Percentiles rank a stretch among this genome's conserved stretches.
phyloP scores from a whole-genome alignment of 129 eudicot species.

The Solidago caesia region DNA sequence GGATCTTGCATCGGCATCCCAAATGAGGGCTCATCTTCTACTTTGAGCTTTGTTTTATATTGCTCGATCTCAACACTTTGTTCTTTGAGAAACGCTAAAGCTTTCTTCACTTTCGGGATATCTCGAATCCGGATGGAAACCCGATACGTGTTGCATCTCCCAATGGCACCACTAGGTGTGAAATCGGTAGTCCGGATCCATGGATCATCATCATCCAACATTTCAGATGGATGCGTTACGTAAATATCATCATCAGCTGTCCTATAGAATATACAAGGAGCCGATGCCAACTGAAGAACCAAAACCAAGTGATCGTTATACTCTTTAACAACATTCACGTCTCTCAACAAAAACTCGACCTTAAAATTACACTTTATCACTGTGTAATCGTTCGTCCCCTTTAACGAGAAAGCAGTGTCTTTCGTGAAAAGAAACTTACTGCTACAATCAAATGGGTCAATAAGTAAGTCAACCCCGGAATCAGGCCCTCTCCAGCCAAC shows the following conservation, averaged over 20 bases:
- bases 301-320: conserved; percentile 24
- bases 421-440: conserved; percentile 49
- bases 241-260: conserved; percentile 73
- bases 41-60: conserved; percentile 13
- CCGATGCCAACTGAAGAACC: conserved; percentile 51
- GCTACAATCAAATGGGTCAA: conserved; percentile 59
- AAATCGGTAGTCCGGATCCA: conserved; percentile 79
- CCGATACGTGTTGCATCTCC: conserved; percentile 63
- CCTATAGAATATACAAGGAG: conserved; percentile 56
- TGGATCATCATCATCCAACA: conserved; percentile 80
- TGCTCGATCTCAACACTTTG: conserved; percentile 34
- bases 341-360: conserved; percentile 55
- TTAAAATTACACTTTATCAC: conserved; percentile 58
- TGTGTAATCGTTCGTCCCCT: conserved; percentile 33
- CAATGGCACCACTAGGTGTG: conserved; percentile 65
- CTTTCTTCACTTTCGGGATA: conserved; percentile 36
- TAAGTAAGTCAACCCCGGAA: conserved; percentile 51
- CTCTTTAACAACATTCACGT: conserved; percentile 39
- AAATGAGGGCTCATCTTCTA: conserved; percentile 50
- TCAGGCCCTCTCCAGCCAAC: conserved; percentile 64
- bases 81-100: conserved; percentile 43
- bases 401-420: conserved; percentile 54
- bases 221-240: conserved; percentile 51
- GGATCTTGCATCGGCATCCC: conserved; percentile 37
- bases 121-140: conserved; percentile 49